Conservation (phyloP, 1,139 yeast genomes). For the Geotrichum australiense region DNA sequence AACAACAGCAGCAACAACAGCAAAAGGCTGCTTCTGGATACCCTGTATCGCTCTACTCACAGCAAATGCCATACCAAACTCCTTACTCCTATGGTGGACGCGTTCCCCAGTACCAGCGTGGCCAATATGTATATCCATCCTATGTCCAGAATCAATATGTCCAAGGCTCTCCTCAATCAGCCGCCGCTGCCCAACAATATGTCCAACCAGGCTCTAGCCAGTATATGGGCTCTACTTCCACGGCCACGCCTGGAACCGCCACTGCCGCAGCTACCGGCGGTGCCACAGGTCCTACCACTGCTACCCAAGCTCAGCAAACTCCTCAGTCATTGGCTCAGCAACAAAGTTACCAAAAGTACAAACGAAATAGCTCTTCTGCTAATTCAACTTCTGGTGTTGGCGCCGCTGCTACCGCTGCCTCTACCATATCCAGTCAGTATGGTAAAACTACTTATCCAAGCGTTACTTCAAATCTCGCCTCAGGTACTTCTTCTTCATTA, state of each 20-base stretch:
- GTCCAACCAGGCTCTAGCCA: constrained; percentile 7
- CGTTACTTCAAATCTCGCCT: neutral
- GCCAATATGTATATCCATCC: constrained; percentile 4
- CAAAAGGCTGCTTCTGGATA: constrained; percentile 1
- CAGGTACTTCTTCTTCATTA: neutral
- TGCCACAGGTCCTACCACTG: neutral
- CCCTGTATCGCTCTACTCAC: neutral
- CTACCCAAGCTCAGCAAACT: neutral
- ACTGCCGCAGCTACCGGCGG: neutral
- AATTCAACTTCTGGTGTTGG: neutral
- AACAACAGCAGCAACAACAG: constrained; percentile 1
- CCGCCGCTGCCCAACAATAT: constrained; percentile 7
- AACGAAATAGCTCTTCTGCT: neutral
- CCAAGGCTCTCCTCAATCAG: neutral
- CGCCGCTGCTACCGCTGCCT: neutral
- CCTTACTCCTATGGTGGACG: constrained; percentile 3
- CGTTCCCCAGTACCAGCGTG: neutral
- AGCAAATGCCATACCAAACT: neutral
- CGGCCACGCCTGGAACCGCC: neutral
- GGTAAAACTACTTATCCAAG: too few relatives aligned
- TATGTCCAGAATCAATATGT: neutral
- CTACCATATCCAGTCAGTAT: neutral
- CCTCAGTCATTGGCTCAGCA: neutral
- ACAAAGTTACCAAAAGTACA: neutral
- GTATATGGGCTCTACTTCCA: constrained; percentile 3